These are phyloP conservation scores for Ganoderma resinaceum DNA, from an alignment of 1,284 basidiomycete genomes.

Conservation along the genomic window DNA sequence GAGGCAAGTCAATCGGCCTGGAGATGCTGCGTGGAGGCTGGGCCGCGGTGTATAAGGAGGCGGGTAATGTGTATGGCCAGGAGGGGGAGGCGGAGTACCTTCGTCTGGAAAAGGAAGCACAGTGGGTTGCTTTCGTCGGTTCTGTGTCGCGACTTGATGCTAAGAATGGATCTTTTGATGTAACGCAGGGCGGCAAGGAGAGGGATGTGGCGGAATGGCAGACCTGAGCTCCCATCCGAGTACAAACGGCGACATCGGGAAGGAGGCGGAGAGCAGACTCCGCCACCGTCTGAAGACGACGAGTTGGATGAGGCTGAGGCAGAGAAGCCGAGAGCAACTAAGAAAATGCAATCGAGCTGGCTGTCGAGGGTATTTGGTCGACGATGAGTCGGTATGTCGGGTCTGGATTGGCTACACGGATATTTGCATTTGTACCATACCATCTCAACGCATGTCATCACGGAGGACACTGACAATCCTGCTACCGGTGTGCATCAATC, in stretches of 20 bases:
- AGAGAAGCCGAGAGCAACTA: background rate
- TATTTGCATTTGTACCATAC: constrained; percentile 3
- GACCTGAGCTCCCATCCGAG: constrained; percentile 62
- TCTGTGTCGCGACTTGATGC: constrained; percentile 4
- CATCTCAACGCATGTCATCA: background rate
- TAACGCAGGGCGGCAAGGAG: constrained; percentile 55
- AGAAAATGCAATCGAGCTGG: background rate
- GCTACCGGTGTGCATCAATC: background rate
- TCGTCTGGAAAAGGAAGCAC: constrained; percentile 66
- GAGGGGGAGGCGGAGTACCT: constrained; percentile 71
- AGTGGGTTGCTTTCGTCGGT: constrained; percentile 52
- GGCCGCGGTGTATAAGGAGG: constrained; percentile 77
- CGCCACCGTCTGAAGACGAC: background rate
- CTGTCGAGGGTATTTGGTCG: constrained; percentile 8
- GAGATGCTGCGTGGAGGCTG: constrained; percentile 84
- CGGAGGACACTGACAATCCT: background rate
- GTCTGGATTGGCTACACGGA: background rate
- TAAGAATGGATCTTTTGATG: background rate
- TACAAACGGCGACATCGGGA: constrained; percentile 72
- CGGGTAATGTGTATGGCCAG: constrained; percentile 80
- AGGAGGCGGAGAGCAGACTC: background rate
- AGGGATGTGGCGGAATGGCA: constrained; percentile 78
- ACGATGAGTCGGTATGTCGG: background rate
- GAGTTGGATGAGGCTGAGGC: background rate
- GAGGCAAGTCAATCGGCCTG: constrained; percentile 65